Conservation (phyloP, 2,329 filamentous ascomycete species). For the Phyllosticta capitalensis region DNA sequence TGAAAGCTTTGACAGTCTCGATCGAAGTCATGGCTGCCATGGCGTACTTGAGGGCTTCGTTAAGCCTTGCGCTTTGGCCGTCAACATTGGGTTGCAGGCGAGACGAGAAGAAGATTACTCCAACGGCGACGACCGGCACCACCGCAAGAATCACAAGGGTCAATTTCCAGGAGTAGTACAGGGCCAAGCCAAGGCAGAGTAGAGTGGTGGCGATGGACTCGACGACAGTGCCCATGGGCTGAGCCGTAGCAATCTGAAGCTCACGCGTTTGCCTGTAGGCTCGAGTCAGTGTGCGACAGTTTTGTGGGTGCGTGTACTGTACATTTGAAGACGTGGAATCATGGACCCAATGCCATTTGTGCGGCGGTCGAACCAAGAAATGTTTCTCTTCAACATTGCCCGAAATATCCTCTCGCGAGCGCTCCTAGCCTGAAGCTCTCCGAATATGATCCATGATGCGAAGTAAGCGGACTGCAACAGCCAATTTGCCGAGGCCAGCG, state of each 20-base stretch:
- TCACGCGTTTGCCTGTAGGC: slow-evolving; percentile 64
- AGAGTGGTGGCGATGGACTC: slow-evolving; percentile 55
- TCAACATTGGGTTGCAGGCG: slow-evolving; percentile 57
- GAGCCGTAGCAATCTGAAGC: slow-evolving; percentile 68
- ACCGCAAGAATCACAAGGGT: slow-evolving; percentile 69
- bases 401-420: slow-evolving; percentile 57
- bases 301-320: slow-evolving; percentile 8
- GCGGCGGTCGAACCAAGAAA: slow-evolving; percentile 73
- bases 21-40: slow-evolving; percentile 64
- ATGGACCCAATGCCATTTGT: slow-evolving; percentile 63
- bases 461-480: slow-evolving; percentile 58
- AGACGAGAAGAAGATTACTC: slow-evolving; percentile 52
- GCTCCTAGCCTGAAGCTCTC: slow-evolving; percentile 65
- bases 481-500: slow-evolving; percentile 57
- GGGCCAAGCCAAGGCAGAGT: slow-evolving; percentile 59
- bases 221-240: slow-evolving; percentile 63
- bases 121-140: slow-evolving; percentile 55
- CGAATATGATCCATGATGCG: slow-evolving; percentile 63
- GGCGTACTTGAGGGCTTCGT: slow-evolving; percentile 60
- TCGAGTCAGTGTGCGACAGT: not conserved
- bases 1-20: slow-evolving; percentile 79
- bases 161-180: slow-evolving; percentile 75
- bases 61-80: slow-evolving; percentile 58
- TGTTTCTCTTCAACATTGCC: slow-evolving; percentile 60
- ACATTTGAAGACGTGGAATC: slow-evolving; percentile 65